phyloP scores from a whole-genome alignment of 805 yeast genomes.

The Schwanniomyces vanrijiae region DNA sequence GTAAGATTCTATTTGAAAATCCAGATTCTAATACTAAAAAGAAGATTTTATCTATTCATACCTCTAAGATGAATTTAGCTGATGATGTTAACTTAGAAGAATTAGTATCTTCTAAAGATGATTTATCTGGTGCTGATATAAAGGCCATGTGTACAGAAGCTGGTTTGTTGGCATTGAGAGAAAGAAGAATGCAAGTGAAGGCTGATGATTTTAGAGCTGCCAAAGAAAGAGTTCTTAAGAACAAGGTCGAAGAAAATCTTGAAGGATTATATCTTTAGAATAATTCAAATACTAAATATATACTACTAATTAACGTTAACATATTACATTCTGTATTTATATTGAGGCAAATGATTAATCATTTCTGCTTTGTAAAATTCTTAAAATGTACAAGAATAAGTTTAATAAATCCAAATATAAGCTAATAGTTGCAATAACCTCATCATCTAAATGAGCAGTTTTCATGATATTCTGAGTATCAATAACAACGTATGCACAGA shows the following conservation, averaged over 20 bases:
- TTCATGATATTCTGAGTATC: constrained; percentile 83
- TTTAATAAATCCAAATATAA: constrained; percentile 82
- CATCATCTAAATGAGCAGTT: constrained; percentile 78
- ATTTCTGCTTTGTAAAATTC: constrained; percentile 48
- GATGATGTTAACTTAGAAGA: constrained; percentile 88
- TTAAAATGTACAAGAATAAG: constrained; percentile 71
- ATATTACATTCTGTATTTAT: neutral
- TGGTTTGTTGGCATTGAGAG: constrained; percentile 91
- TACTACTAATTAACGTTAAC: neutral
- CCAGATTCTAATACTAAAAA: constrained; percentile 92
- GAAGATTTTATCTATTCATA: constrained; percentile 89
- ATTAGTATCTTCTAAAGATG: constrained; percentile 87
- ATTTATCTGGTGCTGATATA: constrained; percentile 94
- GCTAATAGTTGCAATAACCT: constrained; percentile 74
- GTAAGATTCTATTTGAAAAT: constrained; percentile 93
- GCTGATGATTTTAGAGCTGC: constrained; percentile 92
- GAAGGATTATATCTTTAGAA: constrained; percentile 83
- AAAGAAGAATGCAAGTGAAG: constrained; percentile 96
- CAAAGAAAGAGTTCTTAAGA: constrained; percentile 92
- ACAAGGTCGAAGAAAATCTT: constrained; percentile 92
- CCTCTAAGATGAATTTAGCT: constrained; percentile 87
- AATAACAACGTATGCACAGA: constrained; percentile 68
- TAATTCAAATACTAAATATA: constrained; percentile 1
- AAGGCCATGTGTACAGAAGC: constrained; percentile 98
- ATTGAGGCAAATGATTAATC: constrained; percentile 6